phyloP scores from a whole-genome alignment of 192 early-diverging fungal species.

The Coemansia guatemalensis region DNA sequence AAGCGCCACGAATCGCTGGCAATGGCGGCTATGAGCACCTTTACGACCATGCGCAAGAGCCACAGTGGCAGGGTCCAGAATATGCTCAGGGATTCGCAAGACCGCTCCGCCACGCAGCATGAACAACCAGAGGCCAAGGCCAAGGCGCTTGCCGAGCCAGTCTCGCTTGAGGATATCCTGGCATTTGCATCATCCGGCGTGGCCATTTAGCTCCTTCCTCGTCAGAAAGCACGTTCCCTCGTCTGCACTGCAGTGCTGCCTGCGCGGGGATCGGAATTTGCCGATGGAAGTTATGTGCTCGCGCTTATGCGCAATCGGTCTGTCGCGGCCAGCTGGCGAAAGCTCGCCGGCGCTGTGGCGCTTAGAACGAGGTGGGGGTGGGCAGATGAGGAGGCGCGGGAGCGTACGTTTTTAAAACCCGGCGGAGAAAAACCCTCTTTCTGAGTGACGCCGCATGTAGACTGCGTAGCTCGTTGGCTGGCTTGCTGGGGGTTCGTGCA shows the following conservation, averaged over 20 bases:
- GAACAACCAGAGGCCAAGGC: not conserved
- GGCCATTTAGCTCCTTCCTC: constrained; percentile 10
- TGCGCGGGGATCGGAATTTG: too few species aligned
- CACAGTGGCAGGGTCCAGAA: constrained; percentile 28
- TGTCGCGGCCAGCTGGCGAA: too few species aligned
- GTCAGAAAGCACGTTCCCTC: too few species aligned
- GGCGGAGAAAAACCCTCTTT: not conserved
- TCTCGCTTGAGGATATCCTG: constrained; percentile 44
- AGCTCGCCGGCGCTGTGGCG: too few species aligned
- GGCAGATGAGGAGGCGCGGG: not conserved
- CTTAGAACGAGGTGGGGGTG: not conserved
- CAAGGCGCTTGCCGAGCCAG: not conserved
- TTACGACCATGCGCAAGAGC: constrained; percentile 25
- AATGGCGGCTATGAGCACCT: constrained; percentile 33
- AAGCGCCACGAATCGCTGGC: constrained; percentile 46
- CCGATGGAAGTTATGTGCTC: too few species aligned
- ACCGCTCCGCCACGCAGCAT: not conserved
- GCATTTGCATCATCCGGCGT: constrained; percentile 39
- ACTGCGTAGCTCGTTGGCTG: not conserved
- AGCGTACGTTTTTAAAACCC: not conserved
- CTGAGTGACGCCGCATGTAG: not conserved
- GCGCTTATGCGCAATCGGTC: too few species aligned
- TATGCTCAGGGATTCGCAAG: constrained; percentile 15
- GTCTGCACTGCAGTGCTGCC: too few species aligned
- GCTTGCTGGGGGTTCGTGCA: not conserved